Conservation (phyloP, 176 grass and related monocot species). For the Aegilops bicornis region DNA sequence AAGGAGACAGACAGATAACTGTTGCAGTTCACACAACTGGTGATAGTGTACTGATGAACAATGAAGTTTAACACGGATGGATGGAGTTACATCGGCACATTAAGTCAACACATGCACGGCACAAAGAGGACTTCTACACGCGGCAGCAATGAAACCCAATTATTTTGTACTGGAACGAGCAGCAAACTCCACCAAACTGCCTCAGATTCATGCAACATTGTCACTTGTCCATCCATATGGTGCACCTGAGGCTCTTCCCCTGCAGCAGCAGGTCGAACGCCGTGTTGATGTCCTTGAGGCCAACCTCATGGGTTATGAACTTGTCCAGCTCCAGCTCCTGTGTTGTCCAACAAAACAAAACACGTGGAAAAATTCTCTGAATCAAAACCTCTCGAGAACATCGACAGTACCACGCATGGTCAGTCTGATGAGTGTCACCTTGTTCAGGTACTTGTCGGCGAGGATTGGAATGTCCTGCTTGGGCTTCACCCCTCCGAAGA, state of each 20-base stretch:
- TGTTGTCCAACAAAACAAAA: background rate
- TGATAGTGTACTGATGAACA: background rate
- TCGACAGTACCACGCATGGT: background rate
- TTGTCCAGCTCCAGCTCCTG: constrained; percentile 83
- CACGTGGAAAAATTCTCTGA: background rate
- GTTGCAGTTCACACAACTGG: background rate
- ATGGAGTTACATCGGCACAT: background rate
- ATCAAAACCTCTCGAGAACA: background rate
- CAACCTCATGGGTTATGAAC: constrained; percentile 84
- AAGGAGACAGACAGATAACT: background rate
- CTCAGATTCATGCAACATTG: background rate
- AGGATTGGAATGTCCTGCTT: constrained; percentile 85
- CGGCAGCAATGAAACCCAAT: background rate
- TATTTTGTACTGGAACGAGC: constrained; percentile 11
- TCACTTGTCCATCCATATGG: constrained; percentile 90
- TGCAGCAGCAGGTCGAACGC: constrained; percentile 79
- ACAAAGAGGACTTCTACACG: background rate
- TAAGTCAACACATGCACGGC: background rate
- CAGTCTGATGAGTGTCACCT: constrained; percentile 33
- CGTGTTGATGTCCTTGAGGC: constrained; percentile 69
- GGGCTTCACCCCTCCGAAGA: constrained; percentile 75
- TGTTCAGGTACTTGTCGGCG: constrained; percentile 62
- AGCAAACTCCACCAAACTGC: constrained; percentile 10
- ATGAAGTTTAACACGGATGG: background rate
- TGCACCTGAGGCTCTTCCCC: constrained; percentile 85